phyloP scores from a whole-genome alignment of 164 flowering plant genomes.

The Chloranthus sessilifolius region DNA sequence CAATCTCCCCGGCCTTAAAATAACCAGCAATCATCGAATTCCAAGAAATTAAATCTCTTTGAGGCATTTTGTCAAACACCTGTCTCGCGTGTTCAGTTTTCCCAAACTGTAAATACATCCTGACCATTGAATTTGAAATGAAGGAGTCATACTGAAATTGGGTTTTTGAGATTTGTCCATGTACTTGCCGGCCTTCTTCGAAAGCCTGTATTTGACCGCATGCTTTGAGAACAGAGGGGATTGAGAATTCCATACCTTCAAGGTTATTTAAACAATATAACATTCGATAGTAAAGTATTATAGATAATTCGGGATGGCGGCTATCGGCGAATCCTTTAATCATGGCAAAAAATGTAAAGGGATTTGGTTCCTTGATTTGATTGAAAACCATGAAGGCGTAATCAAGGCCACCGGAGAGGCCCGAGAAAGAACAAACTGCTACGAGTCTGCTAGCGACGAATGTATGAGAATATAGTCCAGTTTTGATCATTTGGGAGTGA shows the following conservation, averaged over 20 bases:
- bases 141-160: slow-evolving; percentile 13
- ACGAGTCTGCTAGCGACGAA: slow-evolving; percentile 14
- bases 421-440: slow-evolving; percentile 13
- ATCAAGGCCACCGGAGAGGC: slow-evolving; percentile 12
- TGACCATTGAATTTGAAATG: slow-evolving; percentile 21
- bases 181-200: slow-evolving; percentile 25
- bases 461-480: slow-evolving; percentile 13
- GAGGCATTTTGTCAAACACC: slow-evolving; percentile 28
- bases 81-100: slow-evolving; percentile 15
- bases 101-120: slow-evolving; percentile 22
- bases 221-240: slow-evolving; percentile 30
- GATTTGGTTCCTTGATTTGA: slow-evolving; percentile 17
- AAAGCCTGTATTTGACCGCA: slow-evolving; percentile 16
- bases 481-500: slow-evolving; percentile 20
- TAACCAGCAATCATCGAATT: slow-evolving; percentile 23
- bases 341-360: slow-evolving; percentile 17
- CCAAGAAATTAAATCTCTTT: slow-evolving; percentile 23
- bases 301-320: slow-evolving; percentile 4
- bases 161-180: slow-evolving; percentile 22
- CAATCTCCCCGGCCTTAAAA: slow-evolving; percentile 17
- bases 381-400: slow-evolving; percentile 15
- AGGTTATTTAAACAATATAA: slow-evolving; percentile 10
- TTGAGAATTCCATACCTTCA: slow-evolving; percentile 16
- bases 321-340: slow-evolving; percentile 19
- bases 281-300: slow-evolving; percentile 16